Conservation (phyloP, 345 rosid genomes). For the Clausena lansium region DNA sequence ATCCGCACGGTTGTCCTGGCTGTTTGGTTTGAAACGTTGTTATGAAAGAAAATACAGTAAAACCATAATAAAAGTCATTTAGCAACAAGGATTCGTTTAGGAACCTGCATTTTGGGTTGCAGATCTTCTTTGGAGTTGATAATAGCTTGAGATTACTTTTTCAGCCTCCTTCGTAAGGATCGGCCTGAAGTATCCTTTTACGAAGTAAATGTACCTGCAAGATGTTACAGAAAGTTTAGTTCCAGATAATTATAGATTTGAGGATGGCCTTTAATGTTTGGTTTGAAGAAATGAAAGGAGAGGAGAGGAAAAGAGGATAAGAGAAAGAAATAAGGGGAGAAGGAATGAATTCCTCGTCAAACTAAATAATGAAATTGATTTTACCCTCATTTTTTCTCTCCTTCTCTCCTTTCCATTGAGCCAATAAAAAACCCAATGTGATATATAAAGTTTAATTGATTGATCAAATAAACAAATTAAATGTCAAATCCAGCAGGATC, state of each 20-base stretch:
- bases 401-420: too few relatives aligned
- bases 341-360: too few relatives aligned
- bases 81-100: conserved; percentile 9
- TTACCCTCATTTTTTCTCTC: too few relatives aligned
- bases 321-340: too few relatives aligned
- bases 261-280: background rate
- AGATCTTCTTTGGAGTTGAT: conserved; percentile 96
- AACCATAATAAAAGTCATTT: background rate
- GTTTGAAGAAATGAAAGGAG: too few relatives aligned
- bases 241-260: background rate
- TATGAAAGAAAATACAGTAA: background rate
- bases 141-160: conserved; percentile 80
- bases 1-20: conserved; percentile 97
- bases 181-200: conserved; percentile 75
- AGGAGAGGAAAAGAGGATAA: too few relatives aligned
- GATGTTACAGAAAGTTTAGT: conserved; percentile 6
- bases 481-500: background rate
- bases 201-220: conserved; percentile 78
- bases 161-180: conserved; percentile 86
- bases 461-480: background rate
- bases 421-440: background rate
- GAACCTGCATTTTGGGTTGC: conserved; percentile 86
- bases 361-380: too few relatives aligned
- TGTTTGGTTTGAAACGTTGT: conserved; percentile 31
- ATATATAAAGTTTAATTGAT: background rate